Evolutionary conservation across 2,329 filamentous ascomycete species (phyloP).

Genomic region (Penicillium sp.): DNA sequence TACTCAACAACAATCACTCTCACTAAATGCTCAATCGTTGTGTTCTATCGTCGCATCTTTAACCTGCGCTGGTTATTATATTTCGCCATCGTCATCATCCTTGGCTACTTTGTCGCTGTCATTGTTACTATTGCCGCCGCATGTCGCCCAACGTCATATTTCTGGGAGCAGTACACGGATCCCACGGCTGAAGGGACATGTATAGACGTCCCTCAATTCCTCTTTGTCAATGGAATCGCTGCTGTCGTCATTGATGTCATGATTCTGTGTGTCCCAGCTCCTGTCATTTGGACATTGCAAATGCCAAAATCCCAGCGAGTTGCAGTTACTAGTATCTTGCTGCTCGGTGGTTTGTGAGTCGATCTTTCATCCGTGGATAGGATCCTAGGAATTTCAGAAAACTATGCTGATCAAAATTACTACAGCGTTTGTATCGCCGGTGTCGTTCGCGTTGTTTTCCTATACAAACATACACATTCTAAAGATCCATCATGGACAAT

Average conservation of each 20-base stretch:
- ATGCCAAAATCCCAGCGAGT: slow-evolving; percentile 30
- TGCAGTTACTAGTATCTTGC: slow-evolving; percentile 30
- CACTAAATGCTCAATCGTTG: slow-evolving; percentile 33
- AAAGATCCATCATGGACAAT: slow-evolving; percentile 7
- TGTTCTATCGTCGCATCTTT: slow-evolving; percentile 36
- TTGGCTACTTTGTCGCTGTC: slow-evolving; percentile 28
- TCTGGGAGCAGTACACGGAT: slow-evolving; percentile 3
- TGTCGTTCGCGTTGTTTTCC: slow-evolving; percentile 6
- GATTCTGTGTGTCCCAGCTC: slow-evolving; percentile 32
- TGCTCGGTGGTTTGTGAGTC: slow-evolving; percentile 33
- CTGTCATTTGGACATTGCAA: slow-evolving; percentile 29
- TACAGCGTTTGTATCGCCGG: slow-evolving; percentile 10
- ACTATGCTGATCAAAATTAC: not conserved
- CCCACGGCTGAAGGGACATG: slow-evolving; percentile 22
- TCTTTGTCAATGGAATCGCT: slow-evolving; percentile 27
- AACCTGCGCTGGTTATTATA: slow-evolving; percentile 27
- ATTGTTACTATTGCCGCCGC: slow-evolving; percentile 1
- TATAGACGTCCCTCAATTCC: slow-evolving; percentile 26
- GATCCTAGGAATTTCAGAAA: too few relatives aligned
- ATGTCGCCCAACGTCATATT: slow-evolving; percentile 4
- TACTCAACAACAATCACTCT: slow-evolving; percentile 31
- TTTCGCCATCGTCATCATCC: slow-evolving; percentile 24
- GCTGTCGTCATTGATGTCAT: slow-evolving; percentile 33
- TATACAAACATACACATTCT: not conserved
- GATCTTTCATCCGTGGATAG: not conserved